These are phyloP conservation scores for Termitomyces sp. DNA, from an alignment of 768 basidiomycete species.

Conservation along the genomic window DNA sequence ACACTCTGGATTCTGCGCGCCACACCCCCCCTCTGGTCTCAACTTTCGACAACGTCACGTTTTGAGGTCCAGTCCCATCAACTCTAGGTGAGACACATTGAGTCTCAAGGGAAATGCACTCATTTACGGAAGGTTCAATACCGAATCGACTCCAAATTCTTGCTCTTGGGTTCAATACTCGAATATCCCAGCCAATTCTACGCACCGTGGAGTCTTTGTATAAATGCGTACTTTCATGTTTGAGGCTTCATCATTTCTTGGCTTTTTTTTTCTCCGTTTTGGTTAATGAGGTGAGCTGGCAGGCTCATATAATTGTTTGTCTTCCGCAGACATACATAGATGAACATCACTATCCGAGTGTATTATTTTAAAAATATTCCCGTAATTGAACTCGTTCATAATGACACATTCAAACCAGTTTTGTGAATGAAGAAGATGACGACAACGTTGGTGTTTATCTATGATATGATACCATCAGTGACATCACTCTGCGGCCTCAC, in stretches of 20 bases:
- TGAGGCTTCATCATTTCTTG: not conserved
- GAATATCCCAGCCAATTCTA: not conserved
- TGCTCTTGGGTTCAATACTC: conserved; percentile 7
- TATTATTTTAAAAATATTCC: not conserved
- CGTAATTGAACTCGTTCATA: not conserved
- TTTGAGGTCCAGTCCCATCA: conserved; percentile 6
- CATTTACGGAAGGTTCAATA: conserved; percentile 4
- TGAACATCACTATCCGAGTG: conserved; percentile 9
- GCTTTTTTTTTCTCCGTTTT: not conserved
- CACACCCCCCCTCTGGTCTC: conserved; percentile 10
- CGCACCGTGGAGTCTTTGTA: conserved; percentile 3
- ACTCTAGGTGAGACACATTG: conserved; percentile 8
- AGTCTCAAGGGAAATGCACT: not conserved
- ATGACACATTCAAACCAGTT: not conserved
- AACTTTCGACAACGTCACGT: conserved; percentile 7
- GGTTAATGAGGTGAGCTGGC: not conserved
- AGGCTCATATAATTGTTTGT: not conserved
- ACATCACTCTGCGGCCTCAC: not conserved
- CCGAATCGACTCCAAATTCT: conserved; percentile 2
- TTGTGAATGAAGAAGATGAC: not conserved
- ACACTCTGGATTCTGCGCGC: conserved; percentile 11
- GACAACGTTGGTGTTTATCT: not conserved
- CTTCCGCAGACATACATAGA: not conserved
- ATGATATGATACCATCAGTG: conserved; percentile 1
- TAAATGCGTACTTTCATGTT: not conserved